phyloP scores from a whole-genome alignment of 345 rosid genomes.

The Hibiscus trionum region DNA sequence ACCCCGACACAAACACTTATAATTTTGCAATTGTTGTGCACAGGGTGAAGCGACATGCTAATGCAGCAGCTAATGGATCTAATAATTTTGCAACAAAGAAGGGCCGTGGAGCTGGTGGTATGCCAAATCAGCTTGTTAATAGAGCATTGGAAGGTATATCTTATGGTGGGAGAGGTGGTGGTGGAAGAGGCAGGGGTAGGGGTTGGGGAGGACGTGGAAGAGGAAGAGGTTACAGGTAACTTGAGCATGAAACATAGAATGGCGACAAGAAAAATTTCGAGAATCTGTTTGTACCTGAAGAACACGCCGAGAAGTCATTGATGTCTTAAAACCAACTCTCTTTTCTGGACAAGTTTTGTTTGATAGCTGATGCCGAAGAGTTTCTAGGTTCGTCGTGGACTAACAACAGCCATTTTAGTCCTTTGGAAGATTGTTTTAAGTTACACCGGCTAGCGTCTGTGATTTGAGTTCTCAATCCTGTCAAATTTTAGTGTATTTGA shows the following conservation, averaged over 20 bases:
- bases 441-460: background rate
- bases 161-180: constrained; percentile 53
- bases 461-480: background rate
- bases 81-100: constrained; percentile 46
- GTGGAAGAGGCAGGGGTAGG: constrained; percentile 51
- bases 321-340: constrained; percentile 13
- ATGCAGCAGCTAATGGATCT: constrained; percentile 45
- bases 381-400: constrained; percentile 9
- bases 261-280: background rate
- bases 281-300: constrained; percentile 6
- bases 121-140: constrained; percentile 73
- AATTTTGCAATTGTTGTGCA: constrained; percentile 21
- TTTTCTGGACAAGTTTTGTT: constrained; percentile 13
- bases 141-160: constrained; percentile 89
- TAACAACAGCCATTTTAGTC: background rate
- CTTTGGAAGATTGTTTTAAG: background rate
- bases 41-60: constrained; percentile 77
- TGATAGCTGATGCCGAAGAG: constrained; percentile 5
- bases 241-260: background rate
- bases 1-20: background rate
- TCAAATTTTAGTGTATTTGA: background rate
- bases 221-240: constrained; percentile 50
- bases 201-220: constrained; percentile 66
- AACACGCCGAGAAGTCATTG: constrained; percentile 3
- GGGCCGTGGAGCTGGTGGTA: constrained; percentile 64